Percentiles rank a stretch among this genome's conserved stretches.
phyloP scores from a whole-genome alignment of 1,139 yeast species.

The Protomyces arabidopsidicola region DNA sequence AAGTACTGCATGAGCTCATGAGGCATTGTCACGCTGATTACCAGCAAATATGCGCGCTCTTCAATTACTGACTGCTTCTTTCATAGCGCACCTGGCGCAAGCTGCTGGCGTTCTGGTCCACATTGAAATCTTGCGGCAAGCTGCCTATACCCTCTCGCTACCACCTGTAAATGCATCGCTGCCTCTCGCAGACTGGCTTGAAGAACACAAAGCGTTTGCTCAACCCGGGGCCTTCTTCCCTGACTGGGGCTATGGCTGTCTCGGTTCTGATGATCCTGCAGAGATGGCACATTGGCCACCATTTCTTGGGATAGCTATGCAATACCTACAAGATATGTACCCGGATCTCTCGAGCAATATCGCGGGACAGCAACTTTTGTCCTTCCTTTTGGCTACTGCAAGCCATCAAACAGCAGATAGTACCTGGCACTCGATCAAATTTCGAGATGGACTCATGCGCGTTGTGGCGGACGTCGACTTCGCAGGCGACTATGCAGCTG shows the following conservation, averaged over 20 bases:
- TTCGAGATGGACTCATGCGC: slow-evolving; percentile 50
- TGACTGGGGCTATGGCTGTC: slow-evolving; percentile 56
- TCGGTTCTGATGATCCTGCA: slow-evolving; percentile 43
- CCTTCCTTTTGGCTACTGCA: slow-evolving; percentile 53
- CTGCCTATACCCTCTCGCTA: background rate
- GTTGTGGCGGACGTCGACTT: slow-evolving; percentile 50
- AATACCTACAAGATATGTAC: slow-evolving; percentile 42
- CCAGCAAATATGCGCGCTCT: too few species aligned
- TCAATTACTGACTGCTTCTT: too few species aligned
- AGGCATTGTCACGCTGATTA: too few species aligned
- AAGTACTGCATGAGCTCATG: too few species aligned
- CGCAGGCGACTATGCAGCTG: slow-evolving; percentile 45
- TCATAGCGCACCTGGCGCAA: background rate
- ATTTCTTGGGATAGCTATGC: slow-evolving; percentile 47
- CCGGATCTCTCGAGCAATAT: background rate
- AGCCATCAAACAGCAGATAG: slow-evolving; percentile 58
- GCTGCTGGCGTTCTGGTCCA: slow-evolving; percentile 18
- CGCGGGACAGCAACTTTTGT: slow-evolving; percentile 40
- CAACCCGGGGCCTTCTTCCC: slow-evolving; percentile 55
- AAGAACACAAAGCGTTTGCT: background rate
- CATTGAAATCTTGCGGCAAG: slow-evolving; percentile 12
- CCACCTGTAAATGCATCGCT: background rate
- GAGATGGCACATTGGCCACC: slow-evolving; percentile 66
- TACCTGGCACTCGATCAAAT: slow-evolving; percentile 58
- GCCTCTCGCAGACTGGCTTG: slow-evolving; percentile 4